phyloP scores from a whole-genome alignment of 2,329 filamentous ascomycete species.

The Immersiporthe knoxdaviesiana region DNA sequence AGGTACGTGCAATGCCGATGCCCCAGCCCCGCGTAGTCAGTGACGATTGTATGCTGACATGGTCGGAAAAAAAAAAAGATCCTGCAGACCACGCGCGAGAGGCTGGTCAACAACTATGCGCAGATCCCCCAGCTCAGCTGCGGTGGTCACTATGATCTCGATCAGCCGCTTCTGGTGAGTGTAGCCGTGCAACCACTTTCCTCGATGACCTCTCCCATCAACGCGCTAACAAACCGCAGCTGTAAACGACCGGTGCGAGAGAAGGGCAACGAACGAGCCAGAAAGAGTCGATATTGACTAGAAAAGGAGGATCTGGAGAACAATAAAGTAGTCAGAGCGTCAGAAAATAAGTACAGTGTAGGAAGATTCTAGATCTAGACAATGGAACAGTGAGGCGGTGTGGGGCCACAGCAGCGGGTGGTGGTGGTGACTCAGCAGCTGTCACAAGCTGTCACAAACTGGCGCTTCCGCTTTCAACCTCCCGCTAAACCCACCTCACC shows the following conservation, averaged over 20 bases:
- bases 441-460: not conserved
- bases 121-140: conserved; percentile 37
- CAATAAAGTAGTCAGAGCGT: not conserved
- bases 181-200: not conserved
- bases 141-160: conserved; percentile 37
- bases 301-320: not conserved
- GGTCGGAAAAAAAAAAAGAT: conserved; percentile 28
- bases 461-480: conserved; percentile 4
- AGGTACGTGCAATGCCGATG: conserved; percentile 33
- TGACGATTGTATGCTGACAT: conserved; percentile 7
- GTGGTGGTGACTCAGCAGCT: not conserved
- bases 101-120: conserved; percentile 33
- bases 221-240: conserved; percentile 20
- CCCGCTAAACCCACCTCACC: not conserved
- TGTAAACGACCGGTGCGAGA: conserved; percentile 1
- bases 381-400: not conserved
- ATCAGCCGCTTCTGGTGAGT: conserved; percentile 33
- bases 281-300: too few relatives aligned
- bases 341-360: not conserved
- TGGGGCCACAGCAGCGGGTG: not conserved
- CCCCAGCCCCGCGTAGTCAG: not conserved
- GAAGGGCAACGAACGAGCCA: too few relatives aligned
- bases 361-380: not conserved
- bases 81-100: conserved; percentile 33
- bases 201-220: not conserved